Evolutionary conservation across 192 early-diverging fungal species (phyloP), one percentile per base, ranked within the genome.

Genomic region (Backusella morwellensis): DNA sequence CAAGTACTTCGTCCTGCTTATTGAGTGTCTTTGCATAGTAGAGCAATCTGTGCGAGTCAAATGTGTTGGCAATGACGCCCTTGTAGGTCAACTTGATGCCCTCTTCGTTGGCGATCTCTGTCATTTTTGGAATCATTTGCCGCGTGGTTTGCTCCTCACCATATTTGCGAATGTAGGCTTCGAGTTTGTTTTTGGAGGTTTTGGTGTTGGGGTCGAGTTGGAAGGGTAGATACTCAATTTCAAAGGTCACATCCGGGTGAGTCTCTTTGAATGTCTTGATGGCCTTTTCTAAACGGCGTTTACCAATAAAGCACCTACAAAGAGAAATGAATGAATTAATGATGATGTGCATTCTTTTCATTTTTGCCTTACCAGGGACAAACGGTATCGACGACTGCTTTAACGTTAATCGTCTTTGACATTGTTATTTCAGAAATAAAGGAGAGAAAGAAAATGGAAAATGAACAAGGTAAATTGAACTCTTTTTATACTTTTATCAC

Each of bases 1-100:
- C 88, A 29, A 93, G 86, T 0, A 91, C 83, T 56, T 84, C 81
- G 23, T 88, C 79, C 75, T 94, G 88, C 23, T 85, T 84, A 19
- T 86, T 88, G 8, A 86, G 42, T 8, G 77, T 44, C 40, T 78
- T 73, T 0, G 92, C 90, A 77, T 80, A 92, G 35, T 84, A 78
- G 29, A 95, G 82, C 12, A 95, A 77, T 0, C 93, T 89, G 40
- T 93, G 92, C 9, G 90, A 87, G 32, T 93, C 87, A 9, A 91
- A 73, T 0, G 89, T 90, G 78, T 91, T 93, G 63, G 88, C 85
- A 54, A 89, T 84, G 29, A 88, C 78, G 19, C 94, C 94, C 21
- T 84, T 87, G 76, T 90, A 92, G 17, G 67, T 76, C 72, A 96
- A 93, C 14, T 82, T 44, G 42, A 96, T 93, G 0, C 92, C 92